These are phyloP conservation scores for Penicillium expansum DNA, from an alignment of 2,329 filamentous ascomycete species.

Conservation along the genomic window DNA sequence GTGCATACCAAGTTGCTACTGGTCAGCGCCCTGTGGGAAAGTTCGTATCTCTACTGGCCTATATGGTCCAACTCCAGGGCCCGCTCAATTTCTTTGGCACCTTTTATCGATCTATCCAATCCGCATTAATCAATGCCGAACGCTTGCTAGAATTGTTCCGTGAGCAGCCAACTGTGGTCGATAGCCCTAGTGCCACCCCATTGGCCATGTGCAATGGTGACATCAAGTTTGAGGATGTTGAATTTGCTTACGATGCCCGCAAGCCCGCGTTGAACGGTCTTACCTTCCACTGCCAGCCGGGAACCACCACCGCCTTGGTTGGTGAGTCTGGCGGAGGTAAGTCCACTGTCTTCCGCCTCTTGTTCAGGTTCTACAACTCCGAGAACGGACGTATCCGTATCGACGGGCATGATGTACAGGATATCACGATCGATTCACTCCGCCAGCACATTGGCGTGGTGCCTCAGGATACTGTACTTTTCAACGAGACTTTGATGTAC, in stretches of 20 bases:
- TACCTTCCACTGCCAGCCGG: constrained; percentile 79
- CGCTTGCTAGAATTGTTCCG: constrained; percentile 94
- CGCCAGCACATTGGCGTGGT: constrained; percentile 90
- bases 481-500: constrained; percentile 94
- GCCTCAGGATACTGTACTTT: constrained; percentile 91
- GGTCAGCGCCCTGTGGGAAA: constrained; percentile 65
- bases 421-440: constrained; percentile 90
- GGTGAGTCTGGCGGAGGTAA: constrained; percentile 97
- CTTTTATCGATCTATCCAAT: constrained; percentile 94
- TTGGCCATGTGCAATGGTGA: constrained; percentile 72
- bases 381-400: constrained; percentile 76
- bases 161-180: constrained; percentile 86
- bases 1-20: constrained; percentile 71
- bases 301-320: constrained; percentile 92
- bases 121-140: constrained; percentile 95
- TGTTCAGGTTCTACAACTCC: constrained; percentile 95
- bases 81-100: constrained; percentile 88
- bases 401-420: constrained; percentile 78
- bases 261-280: constrained; percentile 81
- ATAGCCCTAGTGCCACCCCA: constrained; percentile 63
- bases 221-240: constrained; percentile 82
- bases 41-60: constrained; percentile 71
- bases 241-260: constrained; percentile 84
- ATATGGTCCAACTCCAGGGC: constrained; percentile 75
- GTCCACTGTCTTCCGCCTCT: constrained; percentile 89